A percentile compares a stretch with the other conserved stretches of the same genome.
These are phyloP conservation scores for Spatholobus suberectus DNA, from an alignment of 306 rosid genomes.

Conservation along the genomic window DNA sequence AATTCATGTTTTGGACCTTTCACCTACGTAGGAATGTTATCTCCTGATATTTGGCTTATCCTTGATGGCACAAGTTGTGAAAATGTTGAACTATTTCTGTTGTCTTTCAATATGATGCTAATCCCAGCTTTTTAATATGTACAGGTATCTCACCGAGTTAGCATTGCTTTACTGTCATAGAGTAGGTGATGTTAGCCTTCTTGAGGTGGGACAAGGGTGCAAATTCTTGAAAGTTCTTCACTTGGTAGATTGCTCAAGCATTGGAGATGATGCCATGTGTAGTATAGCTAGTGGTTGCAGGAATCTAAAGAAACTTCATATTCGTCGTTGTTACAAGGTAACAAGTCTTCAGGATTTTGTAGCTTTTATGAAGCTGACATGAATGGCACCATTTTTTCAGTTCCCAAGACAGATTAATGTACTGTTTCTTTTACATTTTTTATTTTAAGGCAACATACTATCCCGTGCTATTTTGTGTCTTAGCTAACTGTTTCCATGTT, in stretches of 20 bases:
- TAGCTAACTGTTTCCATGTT: neutral
- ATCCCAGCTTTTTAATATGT: slow-evolving; percentile 27
- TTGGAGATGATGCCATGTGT: slow-evolving; percentile 81
- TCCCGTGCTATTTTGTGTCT: neutral
- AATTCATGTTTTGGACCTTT: slow-evolving; percentile 10
- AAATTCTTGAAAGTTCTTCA: slow-evolving; percentile 76
- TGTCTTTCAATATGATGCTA: slow-evolving; percentile 14
- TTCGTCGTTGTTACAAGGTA: slow-evolving; percentile 88
- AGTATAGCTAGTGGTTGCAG: slow-evolving; percentile 77
- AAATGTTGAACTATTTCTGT: neutral
- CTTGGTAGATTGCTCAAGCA: slow-evolving; percentile 82
- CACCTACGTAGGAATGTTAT: neutral
- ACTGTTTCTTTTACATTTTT: neutral
- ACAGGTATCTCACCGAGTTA: slow-evolving; percentile 74
- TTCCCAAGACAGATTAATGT: neutral
- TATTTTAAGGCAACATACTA: neutral
- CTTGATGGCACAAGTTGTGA: neutral
- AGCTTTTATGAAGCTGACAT: slow-evolving; percentile 14
- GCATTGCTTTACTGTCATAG: slow-evolving; percentile 80
- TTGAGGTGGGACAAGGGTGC: slow-evolving; percentile 74
- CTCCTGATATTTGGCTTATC: neutral
- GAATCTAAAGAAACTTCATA: slow-evolving; percentile 80
- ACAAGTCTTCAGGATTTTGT: slow-evolving; percentile 20
- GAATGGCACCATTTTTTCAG: neutral
- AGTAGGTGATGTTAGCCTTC: slow-evolving; percentile 68